phyloP scores from a whole-genome alignment of 2,329 filamentous ascomycete species.

The Thermothelomyces thermophilus region DNA sequence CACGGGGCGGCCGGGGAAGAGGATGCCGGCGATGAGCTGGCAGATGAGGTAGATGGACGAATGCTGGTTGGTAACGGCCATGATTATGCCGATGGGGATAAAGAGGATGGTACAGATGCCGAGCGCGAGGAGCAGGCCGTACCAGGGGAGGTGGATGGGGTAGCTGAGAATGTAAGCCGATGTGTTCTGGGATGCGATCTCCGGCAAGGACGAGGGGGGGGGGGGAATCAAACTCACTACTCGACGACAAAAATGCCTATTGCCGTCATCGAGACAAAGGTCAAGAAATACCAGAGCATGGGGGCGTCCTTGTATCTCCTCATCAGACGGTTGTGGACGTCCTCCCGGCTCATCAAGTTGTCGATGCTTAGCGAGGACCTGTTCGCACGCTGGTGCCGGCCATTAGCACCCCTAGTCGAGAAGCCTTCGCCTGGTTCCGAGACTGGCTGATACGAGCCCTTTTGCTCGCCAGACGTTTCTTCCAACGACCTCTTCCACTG shows the following conservation, averaged over 20 bases:
- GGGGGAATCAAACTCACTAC: slow-evolving; percentile 52
- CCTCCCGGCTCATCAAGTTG: slow-evolving; percentile 61
- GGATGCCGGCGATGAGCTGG: slow-evolving; percentile 72
- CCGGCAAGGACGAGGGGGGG: background rate
- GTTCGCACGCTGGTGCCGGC: slow-evolving; percentile 17
- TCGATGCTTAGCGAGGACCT: slow-evolving; percentile 33
- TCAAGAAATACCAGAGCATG: slow-evolving; percentile 71
- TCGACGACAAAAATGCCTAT: slow-evolving; percentile 81
- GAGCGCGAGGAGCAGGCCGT: slow-evolving; percentile 72
- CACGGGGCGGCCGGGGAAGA: slow-evolving; percentile 78
- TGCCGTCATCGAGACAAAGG: slow-evolving; percentile 67
- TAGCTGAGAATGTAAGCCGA: slow-evolving; percentile 45
- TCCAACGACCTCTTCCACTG: slow-evolving; percentile 66
- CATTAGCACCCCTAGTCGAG: slow-evolving; percentile 11
- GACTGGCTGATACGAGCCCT: slow-evolving; percentile 46
- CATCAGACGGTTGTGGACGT: slow-evolving; percentile 83
- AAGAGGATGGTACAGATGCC: slow-evolving; percentile 74
- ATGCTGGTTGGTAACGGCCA: slow-evolving; percentile 88
- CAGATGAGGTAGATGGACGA: slow-evolving; percentile 82
- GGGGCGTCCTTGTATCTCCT: slow-evolving; percentile 74
- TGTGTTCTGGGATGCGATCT: background rate
- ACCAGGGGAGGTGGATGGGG: slow-evolving; percentile 79
- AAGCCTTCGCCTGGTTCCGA: slow-evolving; percentile 19
- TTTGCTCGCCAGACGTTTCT: slow-evolving; percentile 50
- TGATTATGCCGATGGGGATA: slow-evolving; percentile 86